Base-by-base conservation (phyloP, 768 basidiomycete genomes). In the Termitomyces sp. region DNA sequence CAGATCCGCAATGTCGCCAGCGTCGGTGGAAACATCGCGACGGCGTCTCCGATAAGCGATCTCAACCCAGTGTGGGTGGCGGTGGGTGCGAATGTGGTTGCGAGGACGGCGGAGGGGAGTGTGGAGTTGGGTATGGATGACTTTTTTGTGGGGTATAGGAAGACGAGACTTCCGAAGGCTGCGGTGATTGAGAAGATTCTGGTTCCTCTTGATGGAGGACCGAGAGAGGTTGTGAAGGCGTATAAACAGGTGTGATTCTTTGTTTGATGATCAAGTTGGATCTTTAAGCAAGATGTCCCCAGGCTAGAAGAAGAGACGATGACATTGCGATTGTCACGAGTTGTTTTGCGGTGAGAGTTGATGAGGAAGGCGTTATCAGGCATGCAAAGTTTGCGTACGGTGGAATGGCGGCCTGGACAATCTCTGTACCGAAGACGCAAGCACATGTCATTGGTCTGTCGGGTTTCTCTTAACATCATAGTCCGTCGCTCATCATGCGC, bases 51-150 rank as follows among this genome's bases (percentile, higher is more conserved):
- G 5, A 62, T 62, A 46, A 62, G 62, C 20, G 62, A 62, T 24
- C 62, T 62, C 13, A 62, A 62, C 22, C 62, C 62, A 1, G 62
- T 62, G n/a, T 62, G 58, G 58, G 37, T 62, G 5, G 62, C 55
- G 2, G 40, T 55, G 1, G 62, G 58, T 9, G 58, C 58, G 3
- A 59, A 57, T 37, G 26, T 62, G 18, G 27, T 59, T 20, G 58
- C 32, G n/a, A 36, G 47, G 30, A 59, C 52, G 7, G 9, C 30
- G 2, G 46, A 56, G 37, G 55, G 55, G 7, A 47, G 27, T 14
- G 30, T 46, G 4, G 62, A 62, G 48, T 22, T 62, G 10, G 51
- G 58, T 7, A 59, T 62, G 62, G 55, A 62, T 46, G 58, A 62
- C 20, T 62, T 62, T 39, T 62, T 62, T 20, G 42, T 59, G 12